Base-by-base conservation (phyloP, 306 rosid species). In the Sophora flavescens region DNA sequence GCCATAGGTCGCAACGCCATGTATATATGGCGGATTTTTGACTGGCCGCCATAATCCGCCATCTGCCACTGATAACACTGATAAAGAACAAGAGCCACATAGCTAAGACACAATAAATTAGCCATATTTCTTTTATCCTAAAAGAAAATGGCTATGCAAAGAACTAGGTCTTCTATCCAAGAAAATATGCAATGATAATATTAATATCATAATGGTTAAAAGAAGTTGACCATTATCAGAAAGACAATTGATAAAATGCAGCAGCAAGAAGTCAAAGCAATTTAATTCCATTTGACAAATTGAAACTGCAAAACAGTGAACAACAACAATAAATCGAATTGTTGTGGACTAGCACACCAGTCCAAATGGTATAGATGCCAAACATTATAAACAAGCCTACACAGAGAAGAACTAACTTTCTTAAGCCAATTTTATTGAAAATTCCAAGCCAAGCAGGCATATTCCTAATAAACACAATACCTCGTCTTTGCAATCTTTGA, bases 401-500 rank as follows among this genome's bases (percentile, higher is more conserved):
- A 54, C 22, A 81, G 18, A 77, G 16, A 66, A 47, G 15, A 57
- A 48, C 53, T 41, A 52, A 65, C 70, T 65, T 75, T 35, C 41
- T 65, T 22, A 12, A 76, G 2, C 63, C 68, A 71, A 57, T 9
- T 63, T 79, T 6, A 38, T 58, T 16, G 18, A 62, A 72, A 52
- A 1, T 58, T 76, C 18, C 78, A 47, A 61, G 54, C 9, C 53
- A 48, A 47, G 48, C 33, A 42, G 16, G 38, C 6, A 74, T 14
- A 30, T 63, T 63, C 26, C 48, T 32, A 44, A 48, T 48, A 17
- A 68, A 44, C 59, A 61, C 8, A n/a, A 78, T 81, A 81, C 85
- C 84, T 78, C 16, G 62, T 16, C 10, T 52, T 51, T 5, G 42
- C 26, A 70, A 82, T 60, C 77, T 65, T 54, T 2, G 75, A 65